phyloP scores from a whole-genome alignment of 257 asterid species.

The Plantago elongata region DNA sequence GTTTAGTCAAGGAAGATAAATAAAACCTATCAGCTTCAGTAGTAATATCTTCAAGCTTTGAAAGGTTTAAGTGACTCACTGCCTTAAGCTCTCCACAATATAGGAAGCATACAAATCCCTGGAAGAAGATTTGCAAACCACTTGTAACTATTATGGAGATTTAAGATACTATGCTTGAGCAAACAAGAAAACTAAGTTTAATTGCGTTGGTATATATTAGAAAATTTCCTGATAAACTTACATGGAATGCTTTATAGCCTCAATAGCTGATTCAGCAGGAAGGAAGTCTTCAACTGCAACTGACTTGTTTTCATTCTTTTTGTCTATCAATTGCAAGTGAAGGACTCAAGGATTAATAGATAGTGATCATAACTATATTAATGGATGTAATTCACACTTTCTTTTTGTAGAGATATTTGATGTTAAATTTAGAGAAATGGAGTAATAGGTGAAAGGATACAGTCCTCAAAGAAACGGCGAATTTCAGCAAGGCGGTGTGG shows the following conservation, averaged over 20 bases:
- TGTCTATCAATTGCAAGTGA: constrained; percentile 44
- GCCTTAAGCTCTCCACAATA: constrained; percentile 76
- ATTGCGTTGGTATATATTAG: background rate
- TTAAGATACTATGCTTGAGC: background rate
- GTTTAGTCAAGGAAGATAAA: background rate
- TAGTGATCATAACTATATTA: background rate
- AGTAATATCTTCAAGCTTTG: background rate
- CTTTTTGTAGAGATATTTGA: background rate
- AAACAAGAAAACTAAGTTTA: background rate
- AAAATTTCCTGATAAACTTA: constrained; percentile 25
- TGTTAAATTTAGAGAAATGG: background rate
- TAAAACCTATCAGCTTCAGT: background rate
- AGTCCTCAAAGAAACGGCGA: constrained; percentile 92
- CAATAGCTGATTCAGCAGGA: constrained; percentile 63
- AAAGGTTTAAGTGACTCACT: constrained; percentile 29
- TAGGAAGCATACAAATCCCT: constrained; percentile 86
- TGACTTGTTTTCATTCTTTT: constrained; percentile 80
- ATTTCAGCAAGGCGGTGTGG: constrained; percentile 95
- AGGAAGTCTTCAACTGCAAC: constrained; percentile 84
- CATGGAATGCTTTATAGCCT: constrained; percentile 76
- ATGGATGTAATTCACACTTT: background rate
- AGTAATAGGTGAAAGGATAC: constrained; percentile 44
- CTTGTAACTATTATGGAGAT: background rate
- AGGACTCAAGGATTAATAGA: constrained; percentile 23
- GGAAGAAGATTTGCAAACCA: constrained; percentile 20